Evolutionary conservation across 257 asterid species (phyloP), one percentile per base, ranked within the genome.

Genomic region (Eucommia ulmoides): DNA sequence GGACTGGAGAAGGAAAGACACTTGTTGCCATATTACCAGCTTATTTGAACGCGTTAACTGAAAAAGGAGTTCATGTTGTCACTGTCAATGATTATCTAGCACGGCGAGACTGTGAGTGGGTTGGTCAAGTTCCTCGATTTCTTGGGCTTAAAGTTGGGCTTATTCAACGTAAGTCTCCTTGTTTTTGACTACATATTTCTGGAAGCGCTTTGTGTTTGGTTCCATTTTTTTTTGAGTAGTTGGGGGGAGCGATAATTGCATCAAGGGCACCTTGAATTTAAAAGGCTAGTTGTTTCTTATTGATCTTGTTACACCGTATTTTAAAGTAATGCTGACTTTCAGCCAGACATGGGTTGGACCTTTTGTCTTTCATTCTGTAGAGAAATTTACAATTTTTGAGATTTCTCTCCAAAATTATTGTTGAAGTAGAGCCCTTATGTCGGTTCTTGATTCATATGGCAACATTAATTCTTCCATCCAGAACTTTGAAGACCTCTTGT

Each of bases 1-100:
- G 88, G 67, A 89, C 98, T 15, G 98, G 98, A 58, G 98, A 89
- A 80, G 98, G 98, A 15, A 89, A 89, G 76, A 89, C 98, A 38
- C 93, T 89, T 19, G 98, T 89, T 53, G 98, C 98, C 41, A 68
- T 89, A 73, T 66, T 89, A 65, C 98, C 98, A 51, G 94, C 96
- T 59, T 82, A 78, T 65, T 75, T 89, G 44, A 89, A 89, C 59
- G 96, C 98, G 22, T 75, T 89, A 82, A 61, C 86, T 24, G 94
- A 94, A 42, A 89, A 76, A 66, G 96, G 98, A 35, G 98, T 89
- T 48, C 92, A 89, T 53, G 88, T 70, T 65, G 94, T 89, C 60
- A 89, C 98, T 0, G 96, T 89, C 33, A 89, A 89, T 65, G 98
- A 89, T 68, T 89, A 89, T 68, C 73, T 89, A 71, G 98, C 98